Base-by-base conservation (phyloP, 169 alveolate species). In the Eimeria tenella region DNA sequence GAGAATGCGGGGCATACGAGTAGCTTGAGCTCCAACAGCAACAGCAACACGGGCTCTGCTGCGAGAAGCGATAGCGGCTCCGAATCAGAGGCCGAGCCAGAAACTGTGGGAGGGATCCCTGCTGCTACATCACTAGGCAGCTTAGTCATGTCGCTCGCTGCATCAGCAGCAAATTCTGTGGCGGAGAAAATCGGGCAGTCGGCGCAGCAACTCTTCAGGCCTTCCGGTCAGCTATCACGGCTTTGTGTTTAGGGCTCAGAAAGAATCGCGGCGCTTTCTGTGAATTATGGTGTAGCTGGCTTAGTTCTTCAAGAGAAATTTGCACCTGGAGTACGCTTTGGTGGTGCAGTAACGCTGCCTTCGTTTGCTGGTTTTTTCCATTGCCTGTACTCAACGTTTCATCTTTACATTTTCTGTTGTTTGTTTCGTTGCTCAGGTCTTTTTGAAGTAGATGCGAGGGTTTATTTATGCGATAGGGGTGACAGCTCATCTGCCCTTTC, bases 191-290 rank as follows among this genome's bases (percentile, higher is more conserved):
- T 86, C 49, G 93, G 58, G 42, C 93, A 86, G 68, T 86, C 93
- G 10, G 71, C 93, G 10, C 93, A 86, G 55, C 93, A 86, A 17
- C 93, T 86, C 70, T 86, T 86, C 68, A 62, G 82, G 52, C 93
- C 93, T 49, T 82, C 93, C 25, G 82, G 93, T 86, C 15, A 42
- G 93, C 49, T 7, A 7, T n/a, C 8, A n/a, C 49, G 25, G 75
- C 31, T 65, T 2, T 7, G 56, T 58, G 83, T 25, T 31, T 25
- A 73, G 83, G 83, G 83, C 25, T 17, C 25, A 65, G 75, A 49
- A 31, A 31, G 42, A 31, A 1, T 31, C 42, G 42, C 42, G 42
- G 42, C 2, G 42, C 2, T 31, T 31, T 31, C 2, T 2, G 42
- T 31, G 42, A 31, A 31, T 31, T 31, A 31, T 31, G 42, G 42